Base-by-base conservation (phyloP, 2,329 filamentous ascomycete species). In the Coleophoma crateriformis region DNA sequence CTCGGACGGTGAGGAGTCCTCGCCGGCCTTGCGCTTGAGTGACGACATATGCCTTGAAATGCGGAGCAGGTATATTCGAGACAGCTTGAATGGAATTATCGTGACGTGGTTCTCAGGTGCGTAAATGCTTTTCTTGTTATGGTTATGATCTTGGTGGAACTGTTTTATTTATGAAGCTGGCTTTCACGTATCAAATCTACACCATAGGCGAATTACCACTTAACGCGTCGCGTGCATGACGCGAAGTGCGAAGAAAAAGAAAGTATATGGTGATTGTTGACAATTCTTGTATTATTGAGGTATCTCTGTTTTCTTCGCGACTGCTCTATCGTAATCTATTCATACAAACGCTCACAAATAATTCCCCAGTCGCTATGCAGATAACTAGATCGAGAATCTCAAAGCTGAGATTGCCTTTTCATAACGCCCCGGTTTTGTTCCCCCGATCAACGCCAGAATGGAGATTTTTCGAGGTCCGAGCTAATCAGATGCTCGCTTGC, bases 11-110 rank as follows among this genome's bases (percentile, higher is more conserved):
- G 69, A 62, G 6, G 68, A 58, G 19, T 74, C 62, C 48, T 74
- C 71, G 39, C 77, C 76, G 40, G 79, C 78, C 70, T 88, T 88
- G 58, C 87, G 83, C 71, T 90, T 90, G 54, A 82, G 69, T 11
- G 77, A 62, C 63, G 65, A 64, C 49, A 52, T 59, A 34, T 48
- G 19, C 6, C 12, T 47, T 37, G 47, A 19, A 46, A 50, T 50
- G 17, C 32, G 52, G 33, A 50, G 45, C 33, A 50, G 12, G 41
- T 55, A 39, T 50, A 55, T n/a, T 46, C 56, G 47, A 55, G 49
- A 56, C 55, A 61, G 46, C 42, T 57, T 57, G 51, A 46, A 14
- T 32, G 27, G 5, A 27, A 27, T 27, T 3, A 27, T 27, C 27
- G 27, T 27, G 27, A 27, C 3, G 27, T 10, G 8, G 27, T 7